These are phyloP conservation scores for Metschnikowia baotianmanensis DNA, from an alignment of 805 yeast genomes.

Conservation along the genomic window DNA sequence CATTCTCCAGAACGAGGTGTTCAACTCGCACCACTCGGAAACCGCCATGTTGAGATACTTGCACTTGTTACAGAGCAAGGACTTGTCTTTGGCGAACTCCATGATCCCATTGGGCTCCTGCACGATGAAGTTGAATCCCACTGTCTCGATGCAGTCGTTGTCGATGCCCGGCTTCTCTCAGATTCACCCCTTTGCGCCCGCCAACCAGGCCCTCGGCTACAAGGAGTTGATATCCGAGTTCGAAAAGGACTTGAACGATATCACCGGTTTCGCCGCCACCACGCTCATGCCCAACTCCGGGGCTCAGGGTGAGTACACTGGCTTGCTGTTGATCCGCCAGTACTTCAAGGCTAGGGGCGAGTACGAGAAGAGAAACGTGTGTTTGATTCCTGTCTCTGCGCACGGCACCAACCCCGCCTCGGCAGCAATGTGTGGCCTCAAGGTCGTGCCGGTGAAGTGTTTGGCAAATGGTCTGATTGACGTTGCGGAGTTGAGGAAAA, in stretches of 20 bases:
- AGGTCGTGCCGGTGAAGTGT: conserved; percentile 92
- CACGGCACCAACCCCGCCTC: conserved; percentile 99
- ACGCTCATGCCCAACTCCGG: conserved; percentile 97
- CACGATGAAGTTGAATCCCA: conserved; percentile 95
- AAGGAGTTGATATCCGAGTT: conserved; percentile 69
- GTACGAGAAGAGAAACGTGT: conserved; percentile 65
- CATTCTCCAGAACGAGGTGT: conserved; percentile 70
- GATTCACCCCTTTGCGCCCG: conserved; percentile 92
- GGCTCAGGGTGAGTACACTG: conserved; percentile 98
- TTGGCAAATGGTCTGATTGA: conserved; percentile 82
- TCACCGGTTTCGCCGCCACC: conserved; percentile 90
- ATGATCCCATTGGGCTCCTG: conserved; percentile 98
- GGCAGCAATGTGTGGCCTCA: conserved; percentile 95
- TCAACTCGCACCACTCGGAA: conserved; percentile 87
- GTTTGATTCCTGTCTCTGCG: conserved; percentile 94
- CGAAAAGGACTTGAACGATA: conserved; percentile 80
- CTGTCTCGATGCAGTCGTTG: conserved; percentile 91
- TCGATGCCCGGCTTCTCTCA: conserved; percentile 91
- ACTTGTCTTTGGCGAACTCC: conserved; percentile 88
- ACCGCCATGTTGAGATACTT: conserved; percentile 92
- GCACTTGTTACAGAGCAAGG: conserved; percentile 79
- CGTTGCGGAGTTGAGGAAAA: conserved; percentile 65
- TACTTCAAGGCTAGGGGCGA: conserved; percentile 74
- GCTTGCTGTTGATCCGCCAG: conserved; percentile 78
- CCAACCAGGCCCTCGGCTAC: conserved; percentile 87